Evolutionary conservation across 2,329 filamentous ascomycete genomes (phyloP).

Genomic region (Allantophomopsis cytisporea): DNA sequence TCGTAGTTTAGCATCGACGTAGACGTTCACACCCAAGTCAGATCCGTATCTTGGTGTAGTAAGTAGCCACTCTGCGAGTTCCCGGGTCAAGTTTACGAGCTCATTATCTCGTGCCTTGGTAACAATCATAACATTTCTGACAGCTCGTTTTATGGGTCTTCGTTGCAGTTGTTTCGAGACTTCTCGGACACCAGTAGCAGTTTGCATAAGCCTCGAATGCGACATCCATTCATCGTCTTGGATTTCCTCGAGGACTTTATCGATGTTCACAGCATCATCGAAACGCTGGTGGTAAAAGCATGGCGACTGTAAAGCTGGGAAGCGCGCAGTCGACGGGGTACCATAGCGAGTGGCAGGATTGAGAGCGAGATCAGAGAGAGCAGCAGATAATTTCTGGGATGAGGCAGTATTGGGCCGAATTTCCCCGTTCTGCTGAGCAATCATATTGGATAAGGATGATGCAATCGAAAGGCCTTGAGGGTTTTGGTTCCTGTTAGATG

Average conservation of each 20-base stretch:
- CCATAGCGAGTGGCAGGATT: conserved; percentile 14
- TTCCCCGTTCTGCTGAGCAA: conserved; percentile 27
- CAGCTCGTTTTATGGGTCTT: conserved; percentile 79
- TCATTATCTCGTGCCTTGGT: conserved; percentile 95
- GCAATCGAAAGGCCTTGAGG: conserved; percentile 33
- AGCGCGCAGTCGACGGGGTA: conserved; percentile 24
- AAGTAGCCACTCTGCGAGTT: conserved; percentile 79
- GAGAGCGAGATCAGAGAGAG: conserved; percentile 35
- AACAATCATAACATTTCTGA: conserved; percentile 94
- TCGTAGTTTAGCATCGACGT: conserved; percentile 90
- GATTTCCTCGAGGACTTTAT: conserved; percentile 90
- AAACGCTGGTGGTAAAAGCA: conserved; percentile 98
- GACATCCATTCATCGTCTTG: conserved; percentile 80
- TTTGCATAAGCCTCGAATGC: conserved; percentile 88
- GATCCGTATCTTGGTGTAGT: conserved; percentile 80
- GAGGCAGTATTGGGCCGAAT: conserved; percentile 14
- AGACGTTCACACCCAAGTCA: conserved; percentile 87
- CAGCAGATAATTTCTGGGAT: conserved; percentile 47
- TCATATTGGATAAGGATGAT: conserved; percentile 46
- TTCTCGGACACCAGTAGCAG: conserved; percentile 86
- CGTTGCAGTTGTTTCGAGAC: conserved; percentile 92
- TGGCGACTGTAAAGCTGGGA: conserved; percentile 70
- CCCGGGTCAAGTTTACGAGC: conserved; percentile 76
- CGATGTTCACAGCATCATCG: conserved; percentile 89
- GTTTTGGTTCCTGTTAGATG: conserved; percentile 44